These are phyloP conservation scores for Aureobasidium musti DNA, from an alignment of 2,329 filamentous ascomycete species.

Conservation along the genomic window DNA sequence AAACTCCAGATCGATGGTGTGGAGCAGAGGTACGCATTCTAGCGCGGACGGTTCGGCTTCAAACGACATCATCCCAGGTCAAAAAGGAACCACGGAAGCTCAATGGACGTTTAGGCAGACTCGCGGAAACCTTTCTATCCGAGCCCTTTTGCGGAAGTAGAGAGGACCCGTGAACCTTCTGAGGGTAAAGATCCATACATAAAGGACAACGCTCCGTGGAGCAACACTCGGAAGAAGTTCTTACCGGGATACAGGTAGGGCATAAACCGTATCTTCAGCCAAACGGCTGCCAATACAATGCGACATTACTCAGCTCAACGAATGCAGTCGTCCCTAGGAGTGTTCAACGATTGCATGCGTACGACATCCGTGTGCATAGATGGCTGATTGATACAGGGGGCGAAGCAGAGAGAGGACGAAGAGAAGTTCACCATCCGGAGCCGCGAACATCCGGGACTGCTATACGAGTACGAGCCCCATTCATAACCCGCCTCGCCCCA, in stretches of 20 bases:
- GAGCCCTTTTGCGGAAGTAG: not conserved
- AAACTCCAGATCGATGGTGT: not conserved
- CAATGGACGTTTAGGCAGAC: not conserved
- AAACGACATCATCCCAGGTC: conserved; percentile 18
- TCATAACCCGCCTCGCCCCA: not conserved
- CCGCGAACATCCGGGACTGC: conserved; percentile 1
- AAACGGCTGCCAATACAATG: not conserved
- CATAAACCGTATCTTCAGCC: too few species aligned
- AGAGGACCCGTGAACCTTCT: not conserved
- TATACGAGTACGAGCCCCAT: conserved; percentile 8
- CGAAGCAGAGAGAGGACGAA: not conserved
- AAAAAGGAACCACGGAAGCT: not conserved
- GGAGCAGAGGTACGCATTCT: not conserved
- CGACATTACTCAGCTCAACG: conserved; percentile 4
- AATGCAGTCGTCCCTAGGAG: not conserved
- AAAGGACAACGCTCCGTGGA: not conserved
- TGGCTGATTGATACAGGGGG: not conserved
- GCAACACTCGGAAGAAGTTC: not conserved
- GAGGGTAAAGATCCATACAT: not conserved
- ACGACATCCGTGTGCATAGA: too few species aligned
- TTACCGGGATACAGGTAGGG: not conserved
- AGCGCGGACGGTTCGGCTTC: conserved; percentile 1
- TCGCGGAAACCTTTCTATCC: conserved; percentile 8
- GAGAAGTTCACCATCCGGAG: not conserved
- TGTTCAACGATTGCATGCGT: too few species aligned